Evolutionary conservation across 1,284 basidiomycete genomes (phyloP).

Genomic region (Sporisorium iseilematis-ciliati): DNA sequence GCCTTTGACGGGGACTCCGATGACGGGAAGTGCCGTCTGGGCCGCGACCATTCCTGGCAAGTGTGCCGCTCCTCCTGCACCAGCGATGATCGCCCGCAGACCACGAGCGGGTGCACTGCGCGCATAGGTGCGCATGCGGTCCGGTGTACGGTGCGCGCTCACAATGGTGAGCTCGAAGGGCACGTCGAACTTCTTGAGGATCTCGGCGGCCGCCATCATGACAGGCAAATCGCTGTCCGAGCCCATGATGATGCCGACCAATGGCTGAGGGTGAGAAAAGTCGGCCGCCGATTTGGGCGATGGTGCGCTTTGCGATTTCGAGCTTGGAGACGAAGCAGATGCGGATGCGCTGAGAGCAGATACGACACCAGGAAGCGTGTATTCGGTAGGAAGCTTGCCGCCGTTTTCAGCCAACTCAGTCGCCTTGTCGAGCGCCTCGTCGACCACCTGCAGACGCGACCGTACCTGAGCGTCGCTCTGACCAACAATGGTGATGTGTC

Average conservation of each 20-base stretch:
- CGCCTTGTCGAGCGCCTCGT: constrained; percentile 62
- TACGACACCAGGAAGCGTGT: constrained; percentile 53
- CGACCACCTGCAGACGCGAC: constrained; percentile 69
- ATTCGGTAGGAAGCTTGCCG: constrained; percentile 35
- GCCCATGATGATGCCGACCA: constrained; percentile 97
- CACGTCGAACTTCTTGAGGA: constrained; percentile 83
- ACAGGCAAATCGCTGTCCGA: constrained; percentile 96
- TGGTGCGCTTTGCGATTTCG: constrained; percentile 54
- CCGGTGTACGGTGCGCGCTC: constrained; percentile 94
- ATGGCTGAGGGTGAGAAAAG: constrained; percentile 76
- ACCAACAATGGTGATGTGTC: constrained; percentile 92
- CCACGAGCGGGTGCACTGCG: constrained; percentile 82
- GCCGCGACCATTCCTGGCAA: constrained; percentile 98
- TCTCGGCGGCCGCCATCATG: constrained; percentile 88
- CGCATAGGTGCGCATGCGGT: constrained; percentile 86
- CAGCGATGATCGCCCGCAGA: constrained; percentile 84
- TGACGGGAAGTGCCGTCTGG: constrained; percentile 90
- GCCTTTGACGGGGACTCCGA: constrained; percentile 97
- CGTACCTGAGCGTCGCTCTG: constrained; percentile 83
- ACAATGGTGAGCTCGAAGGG: constrained; percentile 97
- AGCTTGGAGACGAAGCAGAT: constrained; percentile 16
- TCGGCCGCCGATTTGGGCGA: constrained; percentile 69
- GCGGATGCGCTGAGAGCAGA: constrained; percentile 21
- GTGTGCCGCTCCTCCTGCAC: constrained; percentile 96
- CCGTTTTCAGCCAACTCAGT: constrained; percentile 55